Conservation (phyloP, 2,329 filamentous ascomycete genomes). For the Exophiala calicioides region DNA sequence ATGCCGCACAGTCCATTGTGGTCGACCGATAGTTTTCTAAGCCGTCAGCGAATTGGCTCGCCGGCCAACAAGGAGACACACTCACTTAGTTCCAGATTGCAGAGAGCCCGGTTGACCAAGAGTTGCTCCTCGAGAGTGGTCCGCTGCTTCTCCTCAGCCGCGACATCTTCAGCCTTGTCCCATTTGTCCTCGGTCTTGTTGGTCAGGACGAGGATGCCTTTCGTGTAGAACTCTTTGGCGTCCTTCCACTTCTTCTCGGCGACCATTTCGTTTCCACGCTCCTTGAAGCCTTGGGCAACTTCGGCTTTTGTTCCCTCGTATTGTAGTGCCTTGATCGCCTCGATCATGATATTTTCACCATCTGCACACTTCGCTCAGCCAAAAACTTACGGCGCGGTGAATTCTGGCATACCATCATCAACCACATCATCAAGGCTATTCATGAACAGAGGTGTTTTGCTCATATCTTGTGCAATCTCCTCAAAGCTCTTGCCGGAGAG, state of each 20-base stretch:
- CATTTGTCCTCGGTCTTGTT: conserved; percentile 46
- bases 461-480: conserved; percentile 65
- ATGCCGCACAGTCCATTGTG: conserved; percentile 78
- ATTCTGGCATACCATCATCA: conserved; percentile 47
- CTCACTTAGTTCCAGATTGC: conserved; percentile 77
- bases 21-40: conserved; percentile 81
- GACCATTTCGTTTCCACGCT: conserved; percentile 90
- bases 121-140: conserved; percentile 70
- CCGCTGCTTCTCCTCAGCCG: conserved; percentile 64
- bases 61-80: conserved; percentile 17
- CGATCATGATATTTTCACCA: conserved; percentile 77
- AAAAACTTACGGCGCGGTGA: conserved; percentile 10
- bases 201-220: conserved; percentile 74
- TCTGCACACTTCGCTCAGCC: conserved; percentile 35
- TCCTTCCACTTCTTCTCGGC: conserved; percentile 71
- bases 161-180: conserved; percentile 53
- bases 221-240: conserved; percentile 87
- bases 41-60: conserved; percentile 25
- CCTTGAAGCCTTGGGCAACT: conserved; percentile 80
- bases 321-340: conserved; percentile 83
- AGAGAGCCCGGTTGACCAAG: conserved; percentile 84
- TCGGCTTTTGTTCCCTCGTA: conserved; percentile 90
- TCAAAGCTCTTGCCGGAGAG: conserved; percentile 41
- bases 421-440: conserved; percentile 72
- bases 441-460: conserved; percentile 88